These are phyloP conservation scores for Podaxis sp. DNA, from an alignment of 768 basidiomycete genomes.

Conservation along the genomic window DNA sequence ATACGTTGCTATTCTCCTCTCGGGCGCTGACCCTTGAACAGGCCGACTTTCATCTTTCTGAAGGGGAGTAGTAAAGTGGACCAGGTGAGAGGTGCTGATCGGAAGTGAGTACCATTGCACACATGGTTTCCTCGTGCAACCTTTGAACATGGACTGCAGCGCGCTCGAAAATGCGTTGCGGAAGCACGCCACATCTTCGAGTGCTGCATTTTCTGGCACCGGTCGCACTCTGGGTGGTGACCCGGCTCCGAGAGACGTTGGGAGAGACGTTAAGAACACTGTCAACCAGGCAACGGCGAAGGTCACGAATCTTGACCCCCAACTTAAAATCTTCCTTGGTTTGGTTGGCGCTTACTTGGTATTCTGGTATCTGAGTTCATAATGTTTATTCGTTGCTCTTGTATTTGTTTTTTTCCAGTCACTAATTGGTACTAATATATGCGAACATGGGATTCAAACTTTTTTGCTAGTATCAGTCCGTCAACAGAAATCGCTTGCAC, in stretches of 20 bases:
- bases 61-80: slow-evolving; percentile 67
- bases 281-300: slow-evolving; percentile 31
- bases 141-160: slow-evolving; percentile 33
- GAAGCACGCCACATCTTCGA: slow-evolving; percentile 40
- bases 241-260: slow-evolving; percentile 32
- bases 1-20: neutral
- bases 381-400: neutral
- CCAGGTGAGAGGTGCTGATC: slow-evolving; percentile 71
- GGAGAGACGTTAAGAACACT: slow-evolving; percentile 30
- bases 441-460: neutral
- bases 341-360: slow-evolving; percentile 64
- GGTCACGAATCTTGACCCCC: slow-evolving; percentile 58
- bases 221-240: slow-evolving; percentile 66
- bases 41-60: slow-evolving; percentile 85
- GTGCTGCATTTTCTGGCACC: slow-evolving; percentile 61
- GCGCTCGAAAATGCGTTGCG: slow-evolving; percentile 58
- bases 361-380: slow-evolving; percentile 49
- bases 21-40: slow-evolving; percentile 23
- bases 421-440: neutral
- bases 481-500: slow-evolving; percentile 15
- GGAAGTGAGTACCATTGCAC: slow-evolving; percentile 40
- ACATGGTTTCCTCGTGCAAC: neutral
- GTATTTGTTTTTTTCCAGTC: neutral
- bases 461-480: neutral
- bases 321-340: slow-evolving; percentile 61